These are phyloP conservation scores for Boechera retrofracta DNA, from an alignment of 345 rosid genomes.

Conservation along the genomic window DNA sequence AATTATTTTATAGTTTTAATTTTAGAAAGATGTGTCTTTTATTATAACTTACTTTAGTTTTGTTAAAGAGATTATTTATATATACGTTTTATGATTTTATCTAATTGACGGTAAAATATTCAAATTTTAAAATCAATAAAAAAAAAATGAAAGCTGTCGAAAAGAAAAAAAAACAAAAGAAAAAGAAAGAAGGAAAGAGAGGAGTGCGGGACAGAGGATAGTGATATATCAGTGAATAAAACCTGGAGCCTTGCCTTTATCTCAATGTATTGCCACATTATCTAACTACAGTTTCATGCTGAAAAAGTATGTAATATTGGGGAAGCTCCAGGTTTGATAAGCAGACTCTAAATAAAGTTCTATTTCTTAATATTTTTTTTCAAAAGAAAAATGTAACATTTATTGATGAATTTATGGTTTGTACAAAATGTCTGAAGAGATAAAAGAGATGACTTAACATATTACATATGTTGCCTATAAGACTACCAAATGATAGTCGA, in stretches of 20 bases:
- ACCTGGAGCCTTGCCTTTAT: slow-evolving; percentile 31
- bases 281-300: too few relatives aligned
- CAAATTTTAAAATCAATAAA: slow-evolving; percentile 3
- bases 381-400: not conserved
- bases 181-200: slow-evolving; percentile 8
- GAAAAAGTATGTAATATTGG: too few relatives aligned
- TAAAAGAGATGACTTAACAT: too few relatives aligned
- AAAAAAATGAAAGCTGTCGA: slow-evolving; percentile 40
- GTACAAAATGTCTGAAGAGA: too few relatives aligned
- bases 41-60: too few relatives aligned
- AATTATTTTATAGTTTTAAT: too few relatives aligned
- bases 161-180: slow-evolving; percentile 40
- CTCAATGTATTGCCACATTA: not conserved
- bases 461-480: too few relatives aligned
- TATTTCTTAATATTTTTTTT: not conserved
- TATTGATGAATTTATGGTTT: too few relatives aligned
- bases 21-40: too few relatives aligned
- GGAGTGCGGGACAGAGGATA: slow-evolving; percentile 46
- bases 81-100: not conserved
- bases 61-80: not conserved
- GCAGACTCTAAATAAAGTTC: slow-evolving; percentile 17
- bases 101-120: slow-evolving; percentile 1
- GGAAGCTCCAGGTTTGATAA: too few relatives aligned
- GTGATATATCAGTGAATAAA: slow-evolving; percentile 45
- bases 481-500: too few relatives aligned